Percentiles rank a stretch among this genome's conserved stretches.
These are phyloP conservation scores for Dichotomocladium elegans DNA, from an alignment of 371 early-diverging fungal genomes.

Conservation along the genomic window DNA sequence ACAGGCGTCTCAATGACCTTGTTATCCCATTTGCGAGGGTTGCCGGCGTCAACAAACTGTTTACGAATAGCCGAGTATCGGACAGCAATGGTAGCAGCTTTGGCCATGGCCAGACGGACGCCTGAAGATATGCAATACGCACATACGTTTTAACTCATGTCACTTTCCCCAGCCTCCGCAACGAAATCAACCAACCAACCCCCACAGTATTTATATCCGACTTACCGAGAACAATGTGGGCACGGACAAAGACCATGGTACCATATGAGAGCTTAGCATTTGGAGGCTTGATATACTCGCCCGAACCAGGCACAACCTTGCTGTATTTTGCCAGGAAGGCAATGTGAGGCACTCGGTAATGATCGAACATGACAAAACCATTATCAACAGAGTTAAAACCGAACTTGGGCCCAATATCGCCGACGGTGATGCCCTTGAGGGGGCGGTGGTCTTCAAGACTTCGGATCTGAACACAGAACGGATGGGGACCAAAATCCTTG, in stretches of 20 bases:
- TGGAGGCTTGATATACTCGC: slow-evolving; percentile 64
- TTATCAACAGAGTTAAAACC: slow-evolving; percentile 83
- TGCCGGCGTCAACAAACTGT: slow-evolving; percentile 50
- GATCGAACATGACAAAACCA: slow-evolving; percentile 76
- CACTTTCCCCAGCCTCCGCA: no score
- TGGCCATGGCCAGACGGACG: slow-evolving; percentile 52
- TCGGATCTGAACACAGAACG: slow-evolving; percentile 85
- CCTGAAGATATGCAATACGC: slow-evolving; percentile 28
- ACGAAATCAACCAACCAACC: no score
- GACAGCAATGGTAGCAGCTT: slow-evolving; percentile 40
- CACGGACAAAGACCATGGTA: slow-evolving; percentile 72
- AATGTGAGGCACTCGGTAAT: slow-evolving; percentile 73
- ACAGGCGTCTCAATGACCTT: slow-evolving; percentile 60
- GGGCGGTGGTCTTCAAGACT: slow-evolving; percentile 68
- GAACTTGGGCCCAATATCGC: slow-evolving; percentile 88
- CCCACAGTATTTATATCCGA: neutral
- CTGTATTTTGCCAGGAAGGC: slow-evolving; percentile 79
- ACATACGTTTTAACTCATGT: neutral
- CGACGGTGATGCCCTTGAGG: slow-evolving; percentile 78
- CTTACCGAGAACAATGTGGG: slow-evolving; percentile 56
- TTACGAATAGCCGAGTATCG: slow-evolving; percentile 50
- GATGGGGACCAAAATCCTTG: slow-evolving; percentile 77
- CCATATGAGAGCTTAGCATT: slow-evolving; percentile 72
- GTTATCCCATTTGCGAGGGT: slow-evolving; percentile 32
- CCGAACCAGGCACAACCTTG: slow-evolving; percentile 60